phyloP scores from a whole-genome alignment of 306 rosid genomes.

The Castanea crenata region DNA sequence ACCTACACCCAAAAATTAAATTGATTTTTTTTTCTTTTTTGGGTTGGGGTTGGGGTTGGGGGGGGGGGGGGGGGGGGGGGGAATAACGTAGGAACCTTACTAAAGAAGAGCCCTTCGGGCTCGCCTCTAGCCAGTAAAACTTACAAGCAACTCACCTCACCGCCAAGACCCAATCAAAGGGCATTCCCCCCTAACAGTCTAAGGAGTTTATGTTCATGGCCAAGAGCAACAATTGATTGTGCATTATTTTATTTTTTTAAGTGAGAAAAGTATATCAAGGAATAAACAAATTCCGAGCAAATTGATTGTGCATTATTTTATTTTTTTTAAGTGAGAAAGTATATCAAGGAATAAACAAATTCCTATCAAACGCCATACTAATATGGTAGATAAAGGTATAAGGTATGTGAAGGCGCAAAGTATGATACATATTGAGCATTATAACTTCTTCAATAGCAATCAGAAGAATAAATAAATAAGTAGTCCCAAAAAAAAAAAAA shows the following conservation, averaged over 20 bases:
- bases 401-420: neutral
- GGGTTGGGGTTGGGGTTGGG: no score
- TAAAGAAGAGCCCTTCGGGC: no score
- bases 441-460: neutral
- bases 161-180: no score
- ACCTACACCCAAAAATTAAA: conserved; percentile 4
- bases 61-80: no score
- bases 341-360: neutral
- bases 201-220: no score
- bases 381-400: neutral
- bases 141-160: no score
- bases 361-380: neutral
- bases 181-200: no score
- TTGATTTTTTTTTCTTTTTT: neutral
- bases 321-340: neutral
- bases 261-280: neutral
- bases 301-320: neutral
- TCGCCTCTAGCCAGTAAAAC: no score
- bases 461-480: neutral
- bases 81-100: no score
- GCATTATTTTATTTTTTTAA: neutral
- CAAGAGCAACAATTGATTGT: neutral
- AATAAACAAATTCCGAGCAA: neutral
- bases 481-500: neutral
- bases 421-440: neutral